Evolutionary conservation across 768 basidiomycete species (phyloP).

Genomic region (Rhodotorula diobovata): DNA sequence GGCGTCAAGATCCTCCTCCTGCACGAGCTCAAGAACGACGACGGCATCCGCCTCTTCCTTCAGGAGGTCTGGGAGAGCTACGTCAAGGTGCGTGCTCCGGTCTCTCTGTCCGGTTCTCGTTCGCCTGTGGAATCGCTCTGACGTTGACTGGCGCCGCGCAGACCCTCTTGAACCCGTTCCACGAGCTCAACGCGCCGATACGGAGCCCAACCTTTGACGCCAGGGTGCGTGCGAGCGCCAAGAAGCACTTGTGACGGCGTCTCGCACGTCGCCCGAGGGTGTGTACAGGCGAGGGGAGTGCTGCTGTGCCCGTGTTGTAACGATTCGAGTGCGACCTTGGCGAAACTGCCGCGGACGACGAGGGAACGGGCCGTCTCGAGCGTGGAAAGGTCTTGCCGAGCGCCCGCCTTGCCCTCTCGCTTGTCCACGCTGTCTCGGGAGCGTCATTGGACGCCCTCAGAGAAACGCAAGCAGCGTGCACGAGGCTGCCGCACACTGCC

Average conservation of each 20-base stretch:
- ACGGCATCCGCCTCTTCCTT: constrained; percentile 88
- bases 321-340: not conserved
- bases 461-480: no score
- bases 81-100: constrained; percentile 66
- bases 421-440: no score
- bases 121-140: not conserved
- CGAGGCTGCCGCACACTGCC: no score
- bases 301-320: not conserved
- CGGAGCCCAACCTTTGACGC: constrained; percentile 75
- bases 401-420: no score
- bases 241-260: constrained; percentile 60
- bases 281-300: not conserved
- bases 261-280: not conserved
- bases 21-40: constrained; percentile 95
- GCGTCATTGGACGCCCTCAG: no score
- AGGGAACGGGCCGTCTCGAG: no score
- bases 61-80: constrained; percentile 95
- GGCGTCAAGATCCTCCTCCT: constrained; percentile 92
- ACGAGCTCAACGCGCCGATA: constrained; percentile 79
- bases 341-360: no score
- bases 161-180: constrained; percentile 93
- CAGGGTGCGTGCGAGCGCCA: constrained; percentile 77
- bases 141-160: constrained; percentile 45
- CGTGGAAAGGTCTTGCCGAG: no score
- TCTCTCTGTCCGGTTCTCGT: not conserved